A percentile compares a stretch with the other conserved stretches of the same genome.
phyloP scores from a whole-genome alignment of 164 flowering plant species.

The Liquidambar formosana region DNA sequence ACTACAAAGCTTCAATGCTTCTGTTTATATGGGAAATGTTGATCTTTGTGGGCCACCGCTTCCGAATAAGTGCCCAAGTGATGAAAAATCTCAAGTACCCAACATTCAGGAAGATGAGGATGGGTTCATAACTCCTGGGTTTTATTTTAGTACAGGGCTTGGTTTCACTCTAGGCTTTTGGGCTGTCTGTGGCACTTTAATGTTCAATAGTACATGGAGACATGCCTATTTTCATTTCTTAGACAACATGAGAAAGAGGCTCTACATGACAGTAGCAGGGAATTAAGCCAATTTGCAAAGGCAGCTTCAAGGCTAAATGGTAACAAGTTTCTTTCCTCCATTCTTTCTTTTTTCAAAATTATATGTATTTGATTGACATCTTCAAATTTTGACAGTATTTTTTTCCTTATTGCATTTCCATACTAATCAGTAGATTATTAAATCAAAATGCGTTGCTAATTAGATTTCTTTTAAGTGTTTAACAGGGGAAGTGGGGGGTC shows the following conservation, averaged over 20 bases:
- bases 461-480: too few species aligned
- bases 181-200: constrained; percentile 24
- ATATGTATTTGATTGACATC: too few species aligned
- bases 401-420: too few species aligned
- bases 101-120: too few species aligned
- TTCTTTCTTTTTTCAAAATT: too few species aligned
- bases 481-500: too few species aligned
- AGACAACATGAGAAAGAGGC: neutral
- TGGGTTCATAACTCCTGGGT: constrained; percentile 1
- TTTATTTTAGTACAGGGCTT: constrained; percentile 8
- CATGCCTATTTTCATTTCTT: constrained; percentile 20
- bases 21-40: constrained; percentile 25
- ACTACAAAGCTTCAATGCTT: constrained; percentile 25
- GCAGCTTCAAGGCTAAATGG: neutral
- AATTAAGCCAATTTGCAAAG: neutral
- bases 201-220: constrained; percentile 18
- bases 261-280: neutral
- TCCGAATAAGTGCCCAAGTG: constrained; percentile 6
- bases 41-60: constrained; percentile 41
- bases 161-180: constrained; percentile 35
- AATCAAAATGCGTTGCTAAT: too few species aligned
- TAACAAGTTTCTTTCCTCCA: too few species aligned
- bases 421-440: too few species aligned
- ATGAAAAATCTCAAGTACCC: neutral
- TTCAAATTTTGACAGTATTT: too few species aligned